Evolutionary conservation across 495 filamentous ascomycete genomes (phyloP).

Genomic region (Daldinia childiae): DNA sequence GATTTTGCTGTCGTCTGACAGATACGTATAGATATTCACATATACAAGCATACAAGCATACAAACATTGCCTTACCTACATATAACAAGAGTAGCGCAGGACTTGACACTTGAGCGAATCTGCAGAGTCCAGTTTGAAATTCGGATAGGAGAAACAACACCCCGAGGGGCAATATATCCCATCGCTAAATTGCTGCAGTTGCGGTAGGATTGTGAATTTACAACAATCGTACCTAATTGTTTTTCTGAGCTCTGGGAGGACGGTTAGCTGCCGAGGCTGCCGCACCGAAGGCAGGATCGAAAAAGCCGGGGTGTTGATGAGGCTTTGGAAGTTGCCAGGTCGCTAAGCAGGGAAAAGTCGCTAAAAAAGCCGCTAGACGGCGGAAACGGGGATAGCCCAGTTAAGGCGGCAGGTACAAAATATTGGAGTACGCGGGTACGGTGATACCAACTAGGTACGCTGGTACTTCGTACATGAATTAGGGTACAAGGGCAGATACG

Average conservation of each 20-base stretch:
- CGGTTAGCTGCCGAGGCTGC: constrained; percentile 31
- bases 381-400: constrained; percentile 41
- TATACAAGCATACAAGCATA: background rate
- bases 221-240: constrained; percentile 15
- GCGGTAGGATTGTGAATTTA: constrained; percentile 12
- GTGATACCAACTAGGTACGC: background rate
- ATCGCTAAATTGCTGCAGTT: background rate
- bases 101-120: background rate
- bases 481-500: constrained; percentile 2
- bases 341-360: constrained; percentile 3
- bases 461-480: background rate
- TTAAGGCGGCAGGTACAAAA: constrained; percentile 29
- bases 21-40: background rate
- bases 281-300: constrained; percentile 29
- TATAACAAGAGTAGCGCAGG: constrained; percentile 15
- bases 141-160: background rate
- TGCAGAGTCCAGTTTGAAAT: background rate
- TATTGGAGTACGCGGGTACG: background rate
- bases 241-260: constrained; percentile 3
- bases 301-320: constrained; percentile 38
- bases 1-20: constrained; percentile 29
- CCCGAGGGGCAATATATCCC: background rate
- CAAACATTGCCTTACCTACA: background rate
- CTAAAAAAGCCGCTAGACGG: constrained; percentile 33
- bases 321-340: constrained; percentile 25